Conservation (phyloP, 495 filamentous ascomycete genomes). For the Lasiosphaeris hirsuta region DNA sequence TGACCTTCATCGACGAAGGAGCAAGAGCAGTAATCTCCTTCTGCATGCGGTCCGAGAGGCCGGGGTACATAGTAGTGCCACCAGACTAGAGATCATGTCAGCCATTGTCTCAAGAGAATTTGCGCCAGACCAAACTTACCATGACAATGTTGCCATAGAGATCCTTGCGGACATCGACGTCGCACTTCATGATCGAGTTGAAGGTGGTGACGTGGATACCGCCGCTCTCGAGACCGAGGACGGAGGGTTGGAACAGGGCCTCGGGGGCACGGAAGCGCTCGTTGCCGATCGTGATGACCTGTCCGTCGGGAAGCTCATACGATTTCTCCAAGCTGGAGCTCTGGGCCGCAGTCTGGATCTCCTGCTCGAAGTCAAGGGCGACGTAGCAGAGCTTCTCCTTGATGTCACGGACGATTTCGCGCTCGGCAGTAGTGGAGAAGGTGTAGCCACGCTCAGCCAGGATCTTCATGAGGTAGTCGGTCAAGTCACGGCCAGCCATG, state of each 20-base stretch:
- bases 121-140: constrained; percentile 58
- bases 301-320: constrained; percentile 98
- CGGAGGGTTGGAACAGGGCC: constrained; percentile 98
- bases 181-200: constrained; percentile 99
- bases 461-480: constrained; percentile 99
- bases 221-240: constrained; percentile 94
- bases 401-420: constrained; percentile 99
- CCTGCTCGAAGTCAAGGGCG: constrained; percentile 98
- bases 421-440: constrained; percentile 99
- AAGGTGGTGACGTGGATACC: constrained; percentile 99
- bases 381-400: constrained; percentile 99
- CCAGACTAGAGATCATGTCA: constrained; percentile 65
- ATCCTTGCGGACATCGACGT: constrained; percentile 99
- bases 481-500: constrained; percentile 99
- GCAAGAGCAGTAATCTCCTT: constrained; percentile 99
- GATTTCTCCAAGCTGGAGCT: constrained; percentile 97
- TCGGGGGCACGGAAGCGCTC: constrained; percentile 99
- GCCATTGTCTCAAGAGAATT: neutral
- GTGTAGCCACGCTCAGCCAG: constrained; percentile 98
- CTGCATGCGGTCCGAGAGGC: constrained; percentile 99
- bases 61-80: constrained; percentile 99
- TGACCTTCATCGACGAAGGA: constrained; percentile 98
- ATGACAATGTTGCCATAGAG: constrained; percentile 99
- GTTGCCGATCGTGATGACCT: constrained; percentile 99
- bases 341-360: constrained; percentile 99